phyloP scores from a whole-genome alignment of 257 asterid species.

The Solanum rostratum region DNA sequence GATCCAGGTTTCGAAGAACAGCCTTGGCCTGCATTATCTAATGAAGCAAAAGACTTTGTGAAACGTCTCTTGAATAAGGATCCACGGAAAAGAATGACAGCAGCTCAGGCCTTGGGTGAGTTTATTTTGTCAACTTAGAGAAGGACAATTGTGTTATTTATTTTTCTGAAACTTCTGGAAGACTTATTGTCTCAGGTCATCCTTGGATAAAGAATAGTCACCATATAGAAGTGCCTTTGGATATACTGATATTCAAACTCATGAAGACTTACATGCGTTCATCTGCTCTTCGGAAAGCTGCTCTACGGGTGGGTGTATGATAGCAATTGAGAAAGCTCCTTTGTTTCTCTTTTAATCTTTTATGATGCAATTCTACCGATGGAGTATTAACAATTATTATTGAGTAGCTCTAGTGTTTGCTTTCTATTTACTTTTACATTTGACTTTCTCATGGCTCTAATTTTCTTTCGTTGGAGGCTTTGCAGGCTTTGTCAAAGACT shows the following conservation, averaged over 20 bases:
- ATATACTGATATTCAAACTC: slow-evolving; percentile 63
- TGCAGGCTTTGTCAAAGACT: slow-evolving; percentile 41
- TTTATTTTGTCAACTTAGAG: not conserved
- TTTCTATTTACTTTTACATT: not conserved
- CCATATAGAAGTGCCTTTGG: slow-evolving; percentile 60
- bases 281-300: slow-evolving; percentile 90
- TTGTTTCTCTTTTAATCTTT: not conserved
- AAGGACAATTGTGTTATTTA: not conserved
- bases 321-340: not conserved
- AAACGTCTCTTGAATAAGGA: slow-evolving; percentile 68
- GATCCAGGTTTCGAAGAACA: slow-evolving; percentile 75
- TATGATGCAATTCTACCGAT: not conserved
- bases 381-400: not conserved
- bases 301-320: slow-evolving; percentile 43
- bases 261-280: slow-evolving; percentile 89
- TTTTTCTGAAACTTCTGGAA: not conserved
- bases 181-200: slow-evolving; percentile 56
- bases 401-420: not conserved
- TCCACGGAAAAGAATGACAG: slow-evolving; percentile 91
- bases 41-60: slow-evolving; percentile 81
- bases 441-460: not conserved
- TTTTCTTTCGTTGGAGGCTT: not conserved
- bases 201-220: slow-evolving; percentile 69
- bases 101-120: slow-evolving; percentile 91
- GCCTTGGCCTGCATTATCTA: slow-evolving; percentile 85